Conservation (phyloP, 352 stramenopile species). For the Aphanomyces astaci region DNA sequence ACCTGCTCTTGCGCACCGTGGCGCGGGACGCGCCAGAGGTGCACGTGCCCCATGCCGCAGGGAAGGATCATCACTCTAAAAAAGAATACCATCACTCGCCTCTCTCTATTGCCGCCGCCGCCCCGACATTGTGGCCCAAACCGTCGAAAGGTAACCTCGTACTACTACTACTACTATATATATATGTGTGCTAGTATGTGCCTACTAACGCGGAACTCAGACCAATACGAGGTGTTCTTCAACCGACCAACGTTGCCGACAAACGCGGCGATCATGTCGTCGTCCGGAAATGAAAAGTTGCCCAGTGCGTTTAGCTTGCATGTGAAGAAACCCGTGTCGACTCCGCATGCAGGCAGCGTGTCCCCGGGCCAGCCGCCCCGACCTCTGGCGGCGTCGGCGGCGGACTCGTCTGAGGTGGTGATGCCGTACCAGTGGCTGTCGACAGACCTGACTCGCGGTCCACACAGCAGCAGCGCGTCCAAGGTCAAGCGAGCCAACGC, state of each 20-base stretch:
- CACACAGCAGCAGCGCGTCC: neutral
- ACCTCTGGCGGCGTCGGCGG: neutral
- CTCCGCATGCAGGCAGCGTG: neutral
- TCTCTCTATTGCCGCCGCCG: neutral
- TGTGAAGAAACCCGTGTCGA: neutral
- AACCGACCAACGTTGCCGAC: neutral
- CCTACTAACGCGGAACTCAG: too few species aligned
- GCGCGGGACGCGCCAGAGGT: too few species aligned
- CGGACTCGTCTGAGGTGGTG: neutral
- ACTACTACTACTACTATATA: too few species aligned
- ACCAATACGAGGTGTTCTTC: conserved; percentile 3
- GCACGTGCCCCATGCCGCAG: too few species aligned
- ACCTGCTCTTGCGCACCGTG: too few species aligned
- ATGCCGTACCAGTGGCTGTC: neutral
- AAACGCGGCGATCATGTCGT: neutral
- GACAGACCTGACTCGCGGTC: neutral
- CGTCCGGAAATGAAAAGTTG: neutral
- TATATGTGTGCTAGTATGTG: too few species aligned
- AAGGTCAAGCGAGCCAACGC: too few species aligned
- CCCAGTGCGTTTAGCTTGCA: neutral
- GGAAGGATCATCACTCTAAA: too few species aligned
- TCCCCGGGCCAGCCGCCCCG: too few species aligned
- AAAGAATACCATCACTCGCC: too few species aligned
- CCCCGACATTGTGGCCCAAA: neutral
- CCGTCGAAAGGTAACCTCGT: conserved; percentile 16